A percentile compares a stretch with the other conserved stretches of the same genome.
Conservation (phyloP, 2,329 filamentous ascomycete genomes). For the Ustulina deusta region DNA sequence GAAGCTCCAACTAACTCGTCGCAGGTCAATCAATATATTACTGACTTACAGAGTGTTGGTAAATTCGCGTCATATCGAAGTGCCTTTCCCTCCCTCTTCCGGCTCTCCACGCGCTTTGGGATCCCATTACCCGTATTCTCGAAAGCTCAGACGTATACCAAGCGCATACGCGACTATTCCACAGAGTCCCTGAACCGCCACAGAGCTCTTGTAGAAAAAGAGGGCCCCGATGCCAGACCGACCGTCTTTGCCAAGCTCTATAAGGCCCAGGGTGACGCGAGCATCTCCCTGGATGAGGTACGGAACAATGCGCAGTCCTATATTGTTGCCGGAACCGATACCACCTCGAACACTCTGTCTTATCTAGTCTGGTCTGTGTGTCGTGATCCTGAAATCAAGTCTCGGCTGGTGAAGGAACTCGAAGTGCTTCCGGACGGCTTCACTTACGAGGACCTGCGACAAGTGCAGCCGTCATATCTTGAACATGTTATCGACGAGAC, state of each 20-base stretch:
- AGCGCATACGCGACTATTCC: constrained; percentile 46
- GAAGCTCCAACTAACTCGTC: not conserved
- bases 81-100: constrained; percentile 50
- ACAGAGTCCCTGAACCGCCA: constrained; percentile 45
- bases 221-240: constrained; percentile 42
- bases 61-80: constrained; percentile 42
- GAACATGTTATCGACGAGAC: constrained; percentile 49
- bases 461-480: constrained; percentile 49
- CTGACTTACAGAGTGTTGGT: constrained; percentile 53
- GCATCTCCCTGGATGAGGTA: constrained; percentile 38
- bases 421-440: constrained; percentile 43
- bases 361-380: constrained; percentile 60
- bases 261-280: constrained; percentile 49
- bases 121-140: constrained; percentile 49
- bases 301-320: constrained; percentile 48
- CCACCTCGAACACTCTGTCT: constrained; percentile 62
- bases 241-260: constrained; percentile 56
- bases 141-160: constrained; percentile 18
- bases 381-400: constrained; percentile 47
- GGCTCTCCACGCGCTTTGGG: constrained; percentile 32
- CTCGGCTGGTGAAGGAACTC: constrained; percentile 41
- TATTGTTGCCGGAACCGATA: constrained; percentile 66
- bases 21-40: constrained; percentile 58
- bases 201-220: constrained; percentile 34
- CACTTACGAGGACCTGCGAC: constrained; percentile 49